Base-by-base conservation (phyloP, 345 rosid genomes). In the Acer yangbiense region DNA sequence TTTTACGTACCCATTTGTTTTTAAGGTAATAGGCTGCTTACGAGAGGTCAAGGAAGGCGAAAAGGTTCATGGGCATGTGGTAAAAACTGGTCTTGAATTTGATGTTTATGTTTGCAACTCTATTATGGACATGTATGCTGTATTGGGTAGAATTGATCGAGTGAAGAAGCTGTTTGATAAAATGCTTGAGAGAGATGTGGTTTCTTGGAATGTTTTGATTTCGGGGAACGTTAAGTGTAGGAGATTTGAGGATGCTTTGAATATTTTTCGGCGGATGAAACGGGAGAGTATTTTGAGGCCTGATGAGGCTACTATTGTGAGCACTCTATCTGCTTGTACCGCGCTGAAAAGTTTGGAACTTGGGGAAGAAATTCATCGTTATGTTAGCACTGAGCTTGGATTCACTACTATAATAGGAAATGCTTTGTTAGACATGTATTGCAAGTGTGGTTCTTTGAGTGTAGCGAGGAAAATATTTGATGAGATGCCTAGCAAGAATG, bases 181-280 rank as follows among this genome's bases (percentile, higher is more conserved):
- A 60, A 60, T 60, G 64, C 64, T 25, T 60, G 64, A n/a, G 4
- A 60, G 64, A 60, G 64, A 60, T 60, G 64, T 60, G 64, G 64
- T 60, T 60, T 60, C 64, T 16, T 60, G 64, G 64, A 60, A 60
- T 60, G 64, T 60, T 9, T 21, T 25, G 13, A 60, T 60, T 60
- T 60, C 64, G 10, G 64, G 64, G 20, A 25, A 60, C 17, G 64
- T 60, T 60, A 60, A 60, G 64, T 60, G 64, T 20, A 21, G 64
- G 64, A 60, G 64, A 9, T 60, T 60, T 60, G 64, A 60, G 27
- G 64, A 60, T 21, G 64, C 64, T 60, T 60, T 60, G 64, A 60
- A 21, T 60, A 2, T n/a, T n/a, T 60, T 60, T 60, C 64, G 5
- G 9, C 64, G 13, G 27, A 60, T 60, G 64, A 60, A 21, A 60